A percentile compares a stretch with the other conserved stretches of the same genome.
phyloP scores from a whole-genome alignment of 331 rosid genomes.

The Arachis monticola region DNA sequence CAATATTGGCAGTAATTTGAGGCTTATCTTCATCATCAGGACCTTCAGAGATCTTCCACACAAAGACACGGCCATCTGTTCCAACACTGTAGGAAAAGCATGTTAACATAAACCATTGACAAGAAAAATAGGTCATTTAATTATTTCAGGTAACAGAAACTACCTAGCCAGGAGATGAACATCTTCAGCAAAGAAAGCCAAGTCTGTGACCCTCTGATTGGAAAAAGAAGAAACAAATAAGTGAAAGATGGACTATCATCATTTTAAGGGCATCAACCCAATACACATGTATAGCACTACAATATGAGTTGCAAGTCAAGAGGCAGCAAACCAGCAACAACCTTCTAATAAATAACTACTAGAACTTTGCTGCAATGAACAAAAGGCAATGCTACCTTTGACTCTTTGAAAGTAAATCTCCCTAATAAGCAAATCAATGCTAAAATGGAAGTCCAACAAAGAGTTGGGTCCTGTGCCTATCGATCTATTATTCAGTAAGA shows the following conservation, averaged over 20 bases:
- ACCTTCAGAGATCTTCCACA: constrained; percentile 96
- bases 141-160: constrained; percentile 29
- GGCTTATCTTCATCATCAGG: constrained; percentile 94
- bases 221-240: constrained; percentile 22
- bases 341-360: not conserved
- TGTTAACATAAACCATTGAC: constrained; percentile 32
- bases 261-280: not conserved
- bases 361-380: constrained; percentile 14
- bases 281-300: not conserved
- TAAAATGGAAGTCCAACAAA: not conserved
- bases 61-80: constrained; percentile 85
- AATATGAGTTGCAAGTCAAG: not conserved
- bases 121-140: not conserved
- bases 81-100: constrained; percentile 78
- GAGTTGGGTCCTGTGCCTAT: not conserved
- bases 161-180: constrained; percentile 99
- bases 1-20: constrained; percentile 85
- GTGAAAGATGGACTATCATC: constrained; percentile 12
- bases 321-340: constrained; percentile 31
- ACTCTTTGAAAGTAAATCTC: constrained; percentile 27
- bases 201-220: constrained; percentile 96
- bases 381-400: not conserved
- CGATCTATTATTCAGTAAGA: not conserved
- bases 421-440: constrained; percentile 17
- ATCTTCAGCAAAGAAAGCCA: constrained; percentile 99